Percentiles rank a stretch among this genome's conserved stretches.
Evolutionary conservation across 2,329 filamentous ascomycete genomes (phyloP).

Genomic region (Fusarium tricinctum): DNA sequence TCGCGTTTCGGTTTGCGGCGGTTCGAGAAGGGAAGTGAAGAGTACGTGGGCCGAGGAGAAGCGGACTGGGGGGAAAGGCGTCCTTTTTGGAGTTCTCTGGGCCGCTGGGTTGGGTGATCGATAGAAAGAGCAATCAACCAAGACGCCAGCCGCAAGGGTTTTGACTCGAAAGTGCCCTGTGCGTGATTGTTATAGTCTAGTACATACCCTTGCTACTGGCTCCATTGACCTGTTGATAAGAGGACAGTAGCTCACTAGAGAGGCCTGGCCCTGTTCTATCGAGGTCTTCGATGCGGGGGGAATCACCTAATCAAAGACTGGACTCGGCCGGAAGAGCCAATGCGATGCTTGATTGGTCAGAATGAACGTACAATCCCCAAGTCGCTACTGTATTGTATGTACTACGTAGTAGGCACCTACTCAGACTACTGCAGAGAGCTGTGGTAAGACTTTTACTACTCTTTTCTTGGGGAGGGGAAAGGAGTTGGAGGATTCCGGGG

Average conservation of each 20-base stretch:
- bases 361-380: not conserved
- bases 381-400: not conserved
- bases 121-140: conserved; percentile 7
- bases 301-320: conserved; percentile 12
- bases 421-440: not conserved
- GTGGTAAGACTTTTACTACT: conserved; percentile 15
- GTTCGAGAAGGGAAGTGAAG: conserved; percentile 51
- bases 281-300: conserved; percentile 32
- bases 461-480: not conserved
- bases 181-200: conserved; percentile 11
- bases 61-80: conserved; percentile 43
- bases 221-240: conserved; percentile 2
- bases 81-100: conserved; percentile 48
- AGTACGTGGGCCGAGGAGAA: conserved; percentile 47
- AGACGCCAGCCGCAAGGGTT: conserved; percentile 22
- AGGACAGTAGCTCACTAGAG: conserved; percentile 16
- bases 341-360: conserved; percentile 3
- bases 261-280: conserved; percentile 11
- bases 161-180: conserved; percentile 34
- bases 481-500: no score
- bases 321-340: not conserved
- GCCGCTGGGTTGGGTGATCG: conserved; percentile 17
- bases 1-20: conserved; percentile 55
- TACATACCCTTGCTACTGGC: conserved; percentile 32
- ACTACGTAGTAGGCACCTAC: no score